Evolutionary conservation across 306 rosid species (phyloP), one percentile per base, ranked within the genome.

Genomic region (Castanea sativa): DNA sequence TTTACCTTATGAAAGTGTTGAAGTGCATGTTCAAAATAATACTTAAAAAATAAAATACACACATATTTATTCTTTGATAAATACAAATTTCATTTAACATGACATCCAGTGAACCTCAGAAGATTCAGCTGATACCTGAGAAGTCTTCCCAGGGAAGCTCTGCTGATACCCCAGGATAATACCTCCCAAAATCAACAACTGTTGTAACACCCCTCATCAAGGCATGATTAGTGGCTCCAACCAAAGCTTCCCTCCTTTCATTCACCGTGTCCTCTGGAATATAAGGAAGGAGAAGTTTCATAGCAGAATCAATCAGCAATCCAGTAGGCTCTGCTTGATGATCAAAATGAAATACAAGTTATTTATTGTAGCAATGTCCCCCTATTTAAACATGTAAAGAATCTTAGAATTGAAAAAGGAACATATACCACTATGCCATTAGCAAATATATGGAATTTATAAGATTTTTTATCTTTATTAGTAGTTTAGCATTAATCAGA

Each of bases 111-210:
- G 67, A 69, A 75, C 71, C 78, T 75, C 12, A 20, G 71, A 63
- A 21, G 58, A 51, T 55, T 61, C 19, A 32, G 76, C 23, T 35
- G 27, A 70, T 80, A 92, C 98, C 97, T 88, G 97, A 81, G 87
- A 92, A 94, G 87, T 94, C 98, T 71, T 88, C 89, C 98, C 98
- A 94, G 6, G 97, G 83, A 68, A 76, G 83, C 71, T 88, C 86
- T 8, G 83, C 55, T 73, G 96, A 79, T 21, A 38, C 67, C 79
- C 93, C 97, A 9, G 97, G 93, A 58, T 73, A 79, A 78, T 88
- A 94, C 85, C 98, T 90, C 75, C 97, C 98, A 82, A 94, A 15
- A 72, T 94, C 98, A 86, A 94, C 93, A 68, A 94, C 93, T 4
- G 98, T 89, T 69, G 97, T 94, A 82, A 94, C 94, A 56, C 96